Evolutionary conservation across 139 green algal species (phyloP).

Genomic region (Chlorella sp.): DNA sequence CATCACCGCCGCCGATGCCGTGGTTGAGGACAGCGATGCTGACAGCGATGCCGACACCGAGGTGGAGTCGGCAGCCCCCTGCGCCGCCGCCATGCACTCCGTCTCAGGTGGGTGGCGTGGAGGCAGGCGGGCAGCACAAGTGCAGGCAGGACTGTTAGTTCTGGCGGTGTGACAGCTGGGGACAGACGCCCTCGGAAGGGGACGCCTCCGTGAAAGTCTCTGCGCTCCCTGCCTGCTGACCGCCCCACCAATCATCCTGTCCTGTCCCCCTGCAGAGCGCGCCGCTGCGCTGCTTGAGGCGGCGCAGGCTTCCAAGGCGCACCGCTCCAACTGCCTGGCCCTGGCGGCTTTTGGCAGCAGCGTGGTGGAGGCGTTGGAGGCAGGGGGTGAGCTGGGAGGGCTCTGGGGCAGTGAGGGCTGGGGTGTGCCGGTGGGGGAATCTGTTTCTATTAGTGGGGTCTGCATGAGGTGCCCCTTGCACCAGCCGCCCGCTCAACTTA

Average conservation of each 20-base stretch:
- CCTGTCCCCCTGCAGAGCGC: not conserved
- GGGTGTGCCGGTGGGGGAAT: not conserved
- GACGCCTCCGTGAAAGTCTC: no score
- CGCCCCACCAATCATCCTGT: not conserved
- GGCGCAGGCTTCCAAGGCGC: not conserved
- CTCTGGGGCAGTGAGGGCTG: not conserved
- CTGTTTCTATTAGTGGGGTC: not conserved
- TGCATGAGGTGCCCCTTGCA: not conserved
- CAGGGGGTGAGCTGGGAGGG: not conserved
- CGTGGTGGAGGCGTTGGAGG: conserved; percentile 13
- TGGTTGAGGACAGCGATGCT: not conserved
- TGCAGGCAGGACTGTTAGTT: not conserved
- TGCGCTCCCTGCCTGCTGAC: no score
- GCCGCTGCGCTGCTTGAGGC: not conserved
- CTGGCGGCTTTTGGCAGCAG: not conserved
- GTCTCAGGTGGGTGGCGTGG: no score
- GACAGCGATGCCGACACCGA: not conserved
- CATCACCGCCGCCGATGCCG: not conserved
- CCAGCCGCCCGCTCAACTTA: not conserved
- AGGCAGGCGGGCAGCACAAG: not conserved
- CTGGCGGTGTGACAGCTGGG: not conserved
- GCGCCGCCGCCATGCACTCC: not conserved
- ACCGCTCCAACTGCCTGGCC: conserved; percentile 18
- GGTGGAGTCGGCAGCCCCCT: not conserved
- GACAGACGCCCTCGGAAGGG: no score